These are phyloP conservation scores for Vaccinium macrocarpon DNA, from an alignment of 148 eudicot species.

Conservation along the genomic window DNA sequence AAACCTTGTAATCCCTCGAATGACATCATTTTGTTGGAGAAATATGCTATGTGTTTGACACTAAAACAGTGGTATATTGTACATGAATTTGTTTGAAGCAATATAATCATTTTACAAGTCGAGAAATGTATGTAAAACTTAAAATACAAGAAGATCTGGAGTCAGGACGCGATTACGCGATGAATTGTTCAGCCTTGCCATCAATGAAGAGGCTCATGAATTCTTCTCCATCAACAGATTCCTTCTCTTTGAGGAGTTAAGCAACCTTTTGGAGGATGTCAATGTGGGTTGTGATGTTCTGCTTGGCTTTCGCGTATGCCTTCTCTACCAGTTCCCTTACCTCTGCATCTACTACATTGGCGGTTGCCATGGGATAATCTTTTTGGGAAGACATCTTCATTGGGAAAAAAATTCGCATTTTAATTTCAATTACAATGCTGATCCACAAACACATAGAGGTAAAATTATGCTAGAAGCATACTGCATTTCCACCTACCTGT, in stretches of 20 bases:
- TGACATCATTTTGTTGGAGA: background rate
- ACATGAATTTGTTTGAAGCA: background rate
- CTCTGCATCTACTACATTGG: slow-evolving; percentile 87
- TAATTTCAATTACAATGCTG: background rate
- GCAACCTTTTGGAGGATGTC: slow-evolving; percentile 97
- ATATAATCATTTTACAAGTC: background rate
- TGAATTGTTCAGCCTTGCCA: slow-evolving; percentile 87
- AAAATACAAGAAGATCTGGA: slow-evolving; percentile 3
- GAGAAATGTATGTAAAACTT: slow-evolving; percentile 7
- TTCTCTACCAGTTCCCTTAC: slow-evolving; percentile 87
- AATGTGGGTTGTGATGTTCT: slow-evolving; percentile 75
- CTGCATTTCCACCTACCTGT: slow-evolving; percentile 43
- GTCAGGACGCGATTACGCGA: slow-evolving; percentile 33
- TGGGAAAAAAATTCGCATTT: background rate
- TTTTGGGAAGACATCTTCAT: slow-evolving; percentile 87
- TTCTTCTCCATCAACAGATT: slow-evolving; percentile 96
- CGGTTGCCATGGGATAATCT: slow-evolving; percentile 99
- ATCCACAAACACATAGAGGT: background rate
- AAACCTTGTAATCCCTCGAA: background rate
- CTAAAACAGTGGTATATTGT: background rate
- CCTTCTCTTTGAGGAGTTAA: slow-evolving; percentile 87
- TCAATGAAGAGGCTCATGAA: slow-evolving; percentile 99
- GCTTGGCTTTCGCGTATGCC: slow-evolving; percentile 74
- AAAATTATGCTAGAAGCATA: background rate
- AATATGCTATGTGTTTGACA: background rate